These are phyloP conservation scores for Cupressus sempervirens DNA, from an alignment of 75 land plant species.

Conservation along the genomic window DNA sequence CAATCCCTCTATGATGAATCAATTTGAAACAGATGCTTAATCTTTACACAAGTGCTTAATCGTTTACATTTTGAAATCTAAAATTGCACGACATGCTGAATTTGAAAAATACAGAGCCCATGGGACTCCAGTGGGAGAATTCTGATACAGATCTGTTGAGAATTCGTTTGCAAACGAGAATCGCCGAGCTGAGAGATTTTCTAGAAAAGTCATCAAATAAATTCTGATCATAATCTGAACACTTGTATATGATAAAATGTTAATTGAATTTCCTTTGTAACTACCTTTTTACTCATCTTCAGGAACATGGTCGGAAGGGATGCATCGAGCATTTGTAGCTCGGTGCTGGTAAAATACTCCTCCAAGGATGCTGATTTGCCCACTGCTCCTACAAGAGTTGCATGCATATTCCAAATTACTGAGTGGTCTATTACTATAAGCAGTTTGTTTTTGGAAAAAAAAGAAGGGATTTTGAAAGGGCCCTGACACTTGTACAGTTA, in stretches of 20 bases:
- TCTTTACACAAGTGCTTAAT: not conserved
- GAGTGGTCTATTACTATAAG: slow-evolving; percentile 41
- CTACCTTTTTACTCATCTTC: not conserved
- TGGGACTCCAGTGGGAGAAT: not conserved
- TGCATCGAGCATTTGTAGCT: slow-evolving; percentile 14
- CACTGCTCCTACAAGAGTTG: slow-evolving; percentile 34
- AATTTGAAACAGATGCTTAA: not conserved
- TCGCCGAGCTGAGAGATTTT: not conserved
- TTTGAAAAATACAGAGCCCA: not conserved
- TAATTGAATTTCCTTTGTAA: slow-evolving; percentile 2
- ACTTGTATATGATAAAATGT: not conserved
- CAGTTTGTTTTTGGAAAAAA: slow-evolving; percentile 20
- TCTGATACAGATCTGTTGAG: not conserved
- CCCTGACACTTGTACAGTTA: too few species aligned
- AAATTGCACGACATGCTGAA: not conserved
- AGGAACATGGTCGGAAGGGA: slow-evolving; percentile 11
- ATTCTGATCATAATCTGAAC: not conserved
- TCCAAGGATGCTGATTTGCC: slow-evolving; percentile 37
- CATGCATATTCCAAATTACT: slow-evolving; percentile 34
- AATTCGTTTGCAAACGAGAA: not conserved
- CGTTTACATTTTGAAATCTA: not conserved
- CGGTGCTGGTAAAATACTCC: slow-evolving; percentile 44
- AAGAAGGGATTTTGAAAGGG: too few species aligned
- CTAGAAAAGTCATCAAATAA: not conserved
- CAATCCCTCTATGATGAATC: not conserved